phyloP scores from a whole-genome alignment of 257 asterid species.

The Paulownia fortunei region DNA sequence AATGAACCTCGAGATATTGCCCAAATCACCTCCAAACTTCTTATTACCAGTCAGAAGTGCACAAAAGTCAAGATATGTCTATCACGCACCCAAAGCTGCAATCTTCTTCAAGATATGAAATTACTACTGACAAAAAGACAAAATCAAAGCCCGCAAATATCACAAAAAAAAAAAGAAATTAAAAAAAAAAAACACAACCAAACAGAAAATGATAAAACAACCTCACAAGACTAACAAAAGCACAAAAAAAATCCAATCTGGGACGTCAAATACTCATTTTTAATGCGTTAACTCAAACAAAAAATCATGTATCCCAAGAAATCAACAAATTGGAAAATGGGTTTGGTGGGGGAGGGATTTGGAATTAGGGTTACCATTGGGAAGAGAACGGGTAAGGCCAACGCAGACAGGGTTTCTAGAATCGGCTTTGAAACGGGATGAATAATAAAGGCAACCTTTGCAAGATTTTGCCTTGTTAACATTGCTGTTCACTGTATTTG shows the following conservation, averaged over 20 bases:
- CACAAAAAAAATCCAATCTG: neutral
- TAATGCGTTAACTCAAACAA: neutral
- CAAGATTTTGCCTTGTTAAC: slow-evolving; percentile 61
- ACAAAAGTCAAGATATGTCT: too few relatives aligned
- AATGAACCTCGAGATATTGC: neutral
- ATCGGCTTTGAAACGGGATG: slow-evolving; percentile 56
- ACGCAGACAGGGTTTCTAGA: slow-evolving; percentile 69
- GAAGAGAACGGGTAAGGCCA: slow-evolving; percentile 74
- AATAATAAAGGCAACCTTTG: slow-evolving; percentile 71
- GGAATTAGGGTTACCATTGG: slow-evolving; percentile 53
- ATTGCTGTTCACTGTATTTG: slow-evolving; percentile 12
- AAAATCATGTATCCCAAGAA: neutral
- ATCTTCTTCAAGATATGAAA: neutral
- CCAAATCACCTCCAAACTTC: too few relatives aligned
- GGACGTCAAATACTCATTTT: neutral
- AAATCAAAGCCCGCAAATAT: too few relatives aligned
- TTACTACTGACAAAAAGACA: neutral
- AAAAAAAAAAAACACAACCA: neutral
- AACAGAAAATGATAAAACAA: neutral
- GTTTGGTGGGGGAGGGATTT: neutral
- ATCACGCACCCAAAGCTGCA: too few relatives aligned
- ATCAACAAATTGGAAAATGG: neutral
- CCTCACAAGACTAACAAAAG: neutral
- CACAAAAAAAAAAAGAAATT: too few relatives aligned
- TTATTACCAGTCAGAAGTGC: too few relatives aligned